Percentiles rank a stretch among this genome's conserved stretches.
phyloP scores from a whole-genome alignment of 768 basidiomycete species.

The Fomitopsis pulvina region DNA sequence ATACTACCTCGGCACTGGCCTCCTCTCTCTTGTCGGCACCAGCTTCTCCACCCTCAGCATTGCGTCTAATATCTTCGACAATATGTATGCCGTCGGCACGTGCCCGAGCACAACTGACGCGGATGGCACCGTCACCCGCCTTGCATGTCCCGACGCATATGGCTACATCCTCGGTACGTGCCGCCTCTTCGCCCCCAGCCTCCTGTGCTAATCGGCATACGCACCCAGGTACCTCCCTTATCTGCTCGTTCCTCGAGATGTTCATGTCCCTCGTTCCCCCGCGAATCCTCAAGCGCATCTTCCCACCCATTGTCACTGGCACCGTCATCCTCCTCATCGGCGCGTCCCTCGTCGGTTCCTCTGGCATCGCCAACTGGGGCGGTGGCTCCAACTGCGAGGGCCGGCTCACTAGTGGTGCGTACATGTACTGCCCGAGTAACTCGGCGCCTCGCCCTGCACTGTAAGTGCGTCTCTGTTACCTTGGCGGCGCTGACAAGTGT shows the following conservation, averaged over 20 bases:
- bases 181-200: neutral
- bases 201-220: neutral
- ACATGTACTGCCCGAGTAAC: slow-evolving; percentile 66
- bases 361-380: slow-evolving; percentile 78
- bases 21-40: slow-evolving; percentile 77
- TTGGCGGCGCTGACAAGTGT: neutral
- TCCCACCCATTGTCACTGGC: slow-evolving; percentile 80
- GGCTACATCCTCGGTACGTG: slow-evolving; percentile 63
- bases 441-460: slow-evolving; percentile 62
- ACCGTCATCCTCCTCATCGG: slow-evolving; percentile 80
- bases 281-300: slow-evolving; percentile 53
- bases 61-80: slow-evolving; percentile 62
- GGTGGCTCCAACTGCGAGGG: slow-evolving; percentile 66
- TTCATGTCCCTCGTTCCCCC: slow-evolving; percentile 68
- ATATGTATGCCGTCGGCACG: slow-evolving; percentile 74
- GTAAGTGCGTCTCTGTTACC: slow-evolving; percentile 25
- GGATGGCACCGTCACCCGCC: slow-evolving; percentile 54
- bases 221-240: slow-evolving; percentile 57
- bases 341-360: slow-evolving; percentile 65
- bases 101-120: slow-evolving; percentile 53
- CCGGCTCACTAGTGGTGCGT: slow-evolving; percentile 60
- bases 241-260: slow-evolving; percentile 81
- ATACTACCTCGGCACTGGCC: slow-evolving; percentile 74
- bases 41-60: slow-evolving; percentile 76
- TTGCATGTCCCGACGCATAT: slow-evolving; percentile 73